Base-by-base conservation (phyloP, 306 rosid genomes). In the Prosopis cineraria region DNA sequence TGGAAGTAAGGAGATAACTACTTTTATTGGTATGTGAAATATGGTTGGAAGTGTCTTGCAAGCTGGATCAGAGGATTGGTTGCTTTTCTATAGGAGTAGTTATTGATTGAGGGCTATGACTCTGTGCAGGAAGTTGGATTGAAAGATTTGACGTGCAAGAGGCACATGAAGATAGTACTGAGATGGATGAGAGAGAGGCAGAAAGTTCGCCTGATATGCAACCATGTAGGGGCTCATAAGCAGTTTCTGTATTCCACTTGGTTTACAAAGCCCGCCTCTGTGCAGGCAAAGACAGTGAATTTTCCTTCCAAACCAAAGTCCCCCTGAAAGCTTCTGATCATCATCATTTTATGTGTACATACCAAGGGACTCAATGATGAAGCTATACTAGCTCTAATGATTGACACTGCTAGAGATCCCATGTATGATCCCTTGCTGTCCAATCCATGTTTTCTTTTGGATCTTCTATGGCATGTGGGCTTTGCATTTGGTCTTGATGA, bases 141-240 rank as follows among this genome's bases (percentile, higher is more conserved):
- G 85, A 89, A 88, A 81, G 97, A 93, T 43, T 84, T 94, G 83
- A 75, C 87, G 4, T 86, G 98, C 91, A 94, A 90, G 86, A 90
- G 88, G 83, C 98, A 91, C 55, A 91, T 94, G 97, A 91, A 94
- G 79, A 73, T 88, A 68, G 85, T 94, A 47, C 64, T 94, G 85
- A 94, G 91, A 82, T 94, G 98, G 98, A 90, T 94, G 98, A 89
- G 93, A 82, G 93, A 94, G 84, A 87, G 96, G 78, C 96, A 94
- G 83, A 94, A 89, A 93, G 78, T 91, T 59, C 91, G 91, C 24
- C 88, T 86, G 34, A 68, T 94, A 55, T 94, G 98, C 89, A 89
- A 91, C 88, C 98, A 89, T 64, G 87, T 82, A 6, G 96, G 97
- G 10, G 85, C 91, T 66, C 88, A 90, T 34, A 93, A 93, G 80